These are phyloP conservation scores for Wickerhamiella vanderwaltii DNA, from an alignment of 805 yeast genomes.

Conservation along the genomic window DNA sequence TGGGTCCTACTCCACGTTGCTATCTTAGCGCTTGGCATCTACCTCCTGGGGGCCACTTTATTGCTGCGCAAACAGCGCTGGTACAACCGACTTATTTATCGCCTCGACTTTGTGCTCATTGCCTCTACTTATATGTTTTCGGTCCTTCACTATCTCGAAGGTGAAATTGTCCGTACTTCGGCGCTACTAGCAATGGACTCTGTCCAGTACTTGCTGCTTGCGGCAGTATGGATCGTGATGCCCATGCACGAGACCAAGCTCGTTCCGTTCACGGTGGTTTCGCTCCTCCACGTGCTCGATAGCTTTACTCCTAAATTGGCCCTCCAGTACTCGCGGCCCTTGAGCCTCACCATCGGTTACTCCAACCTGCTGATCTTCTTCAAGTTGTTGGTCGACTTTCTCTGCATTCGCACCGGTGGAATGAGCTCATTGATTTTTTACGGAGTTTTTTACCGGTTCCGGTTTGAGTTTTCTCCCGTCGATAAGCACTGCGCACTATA, in stretches of 20 bases:
- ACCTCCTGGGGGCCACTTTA: slow-evolving; percentile 16
- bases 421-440: slow-evolving; percentile 40
- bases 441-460: slow-evolving; percentile 51
- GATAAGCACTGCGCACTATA: slow-evolving; percentile 52
- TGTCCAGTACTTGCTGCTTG: slow-evolving; percentile 54
- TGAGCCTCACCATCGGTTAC: slow-evolving; percentile 30
- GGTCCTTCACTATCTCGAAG: slow-evolving; percentile 37
- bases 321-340: background rate
- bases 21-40: background rate
- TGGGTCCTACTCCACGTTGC: slow-evolving; percentile 8
- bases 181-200: slow-evolving; percentile 60
- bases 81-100: slow-evolving; percentile 21
- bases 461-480: slow-evolving; percentile 58
- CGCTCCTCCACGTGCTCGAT: slow-evolving; percentile 65
- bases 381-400: slow-evolving; percentile 34
- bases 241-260: slow-evolving; percentile 50
- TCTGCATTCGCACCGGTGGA: slow-evolving; percentile 52
- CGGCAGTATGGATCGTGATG: slow-evolving; percentile 43
- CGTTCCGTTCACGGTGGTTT: slow-evolving; percentile 58
- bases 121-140: slow-evolving; percentile 20
- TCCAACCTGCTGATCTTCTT: slow-evolving; percentile 38
- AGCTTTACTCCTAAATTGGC: slow-evolving; percentile 27
- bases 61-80: slow-evolving; percentile 20
- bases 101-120: slow-evolving; percentile 19
- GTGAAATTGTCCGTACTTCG: slow-evolving; percentile 47